Conservation (phyloP, 2,329 filamentous ascomycete genomes). For the Aspergillus clavatus region DNA sequence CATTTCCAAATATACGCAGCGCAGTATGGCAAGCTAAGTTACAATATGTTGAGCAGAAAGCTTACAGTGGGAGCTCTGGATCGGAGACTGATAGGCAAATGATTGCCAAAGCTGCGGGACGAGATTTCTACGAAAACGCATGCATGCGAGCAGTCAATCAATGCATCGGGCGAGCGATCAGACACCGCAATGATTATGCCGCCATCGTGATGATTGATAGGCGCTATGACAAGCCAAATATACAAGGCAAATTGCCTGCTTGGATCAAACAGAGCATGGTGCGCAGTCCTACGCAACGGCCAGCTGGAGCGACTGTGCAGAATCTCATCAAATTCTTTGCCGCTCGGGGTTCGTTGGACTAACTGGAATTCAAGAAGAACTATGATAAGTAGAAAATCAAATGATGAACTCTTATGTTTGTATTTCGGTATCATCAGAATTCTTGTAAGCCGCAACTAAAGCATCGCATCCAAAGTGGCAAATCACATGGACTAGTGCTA, state of each 20-base stretch:
- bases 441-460: no score
- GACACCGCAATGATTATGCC: conserved; percentile 84
- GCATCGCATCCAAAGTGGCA: no score
- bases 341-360: conserved; percentile 8
- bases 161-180: conserved; percentile 86
- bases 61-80: conserved; percentile 29
- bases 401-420: no score
- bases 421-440: no score
- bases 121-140: conserved; percentile 86
- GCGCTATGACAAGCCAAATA: conserved; percentile 68
- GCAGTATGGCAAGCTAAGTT: conserved; percentile 92
- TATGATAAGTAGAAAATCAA: background rate
- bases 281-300: conserved; percentile 16
- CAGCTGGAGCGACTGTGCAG: conserved; percentile 24
- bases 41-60: conserved; percentile 71
- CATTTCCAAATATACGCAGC: conserved; percentile 84
- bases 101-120: conserved; percentile 49
- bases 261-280: conserved; percentile 76
- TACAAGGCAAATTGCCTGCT: conserved; percentile 73
- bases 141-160: conserved; percentile 98
- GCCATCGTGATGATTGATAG: conserved; percentile 80
- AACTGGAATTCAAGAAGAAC: background rate
- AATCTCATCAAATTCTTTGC: conserved; percentile 33
- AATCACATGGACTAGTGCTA: background rate
- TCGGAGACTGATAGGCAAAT: conserved; percentile 27